These are phyloP conservation scores for Fragilariopsis cylindrus DNA, from an alignment of 108 stramenopile species.

Conservation along the genomic window DNA sequence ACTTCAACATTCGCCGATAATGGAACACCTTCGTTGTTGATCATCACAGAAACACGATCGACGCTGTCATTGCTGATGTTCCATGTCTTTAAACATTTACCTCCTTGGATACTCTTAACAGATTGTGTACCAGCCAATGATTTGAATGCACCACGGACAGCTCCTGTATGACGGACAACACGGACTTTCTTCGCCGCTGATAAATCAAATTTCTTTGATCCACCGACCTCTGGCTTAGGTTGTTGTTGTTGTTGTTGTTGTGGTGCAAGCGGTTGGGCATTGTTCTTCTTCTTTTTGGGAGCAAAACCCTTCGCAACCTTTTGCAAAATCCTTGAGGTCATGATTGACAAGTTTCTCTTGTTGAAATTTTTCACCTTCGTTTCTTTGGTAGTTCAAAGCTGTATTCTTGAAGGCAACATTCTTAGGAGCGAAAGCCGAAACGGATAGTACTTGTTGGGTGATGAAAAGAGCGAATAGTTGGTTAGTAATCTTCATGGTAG, in stretches of 20 bases:
- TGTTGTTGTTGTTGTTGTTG: too few relatives aligned
- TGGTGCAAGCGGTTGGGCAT: background rate
- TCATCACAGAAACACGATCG: conserved; percentile 12
- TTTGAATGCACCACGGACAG: conserved; percentile 11
- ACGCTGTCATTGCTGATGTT: conserved; percentile 9
- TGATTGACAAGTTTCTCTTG: background rate
- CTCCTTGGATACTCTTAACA: conserved; percentile 12
- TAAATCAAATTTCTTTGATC: conserved; percentile 4
- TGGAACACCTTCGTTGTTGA: conserved; percentile 15
- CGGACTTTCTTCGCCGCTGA: conserved; percentile 4
- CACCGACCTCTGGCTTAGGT: background rate
- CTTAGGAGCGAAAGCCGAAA: conserved; percentile 6
- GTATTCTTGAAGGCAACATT: background rate
- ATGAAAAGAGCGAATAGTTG: conserved; percentile 12
- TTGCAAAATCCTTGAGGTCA: background rate
- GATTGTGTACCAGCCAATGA: background rate
- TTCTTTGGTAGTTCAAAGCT: conserved; percentile 7
- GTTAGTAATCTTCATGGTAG: conserved; percentile 15
- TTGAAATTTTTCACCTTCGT: conserved; percentile 13
- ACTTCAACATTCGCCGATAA: conserved; percentile 11
- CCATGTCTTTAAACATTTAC: conserved; percentile 14
- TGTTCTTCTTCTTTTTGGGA: background rate
- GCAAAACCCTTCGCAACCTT: background rate
- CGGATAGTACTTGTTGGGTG: conserved; percentile 11
- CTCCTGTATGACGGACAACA: background rate